Base-by-base conservation (phyloP, 768 basidiomycete genomes). In the Kwoniella sp. region DNA sequence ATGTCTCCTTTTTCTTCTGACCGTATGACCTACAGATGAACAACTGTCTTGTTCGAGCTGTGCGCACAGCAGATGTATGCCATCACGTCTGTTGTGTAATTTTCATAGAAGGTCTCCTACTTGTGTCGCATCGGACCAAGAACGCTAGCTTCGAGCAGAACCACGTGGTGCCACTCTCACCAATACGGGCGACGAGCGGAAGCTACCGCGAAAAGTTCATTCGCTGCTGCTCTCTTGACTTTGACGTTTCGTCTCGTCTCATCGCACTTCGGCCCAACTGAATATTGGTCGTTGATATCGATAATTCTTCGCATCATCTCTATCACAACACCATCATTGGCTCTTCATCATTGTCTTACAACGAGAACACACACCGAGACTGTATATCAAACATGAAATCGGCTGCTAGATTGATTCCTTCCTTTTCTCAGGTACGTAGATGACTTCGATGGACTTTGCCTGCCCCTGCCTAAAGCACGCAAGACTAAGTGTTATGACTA, bases 351-450 rank as follows among this genome's bases (percentile, higher is more conserved):
- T 51, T 28, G 50, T 23, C 23, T 23, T 25, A 25, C 20, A 25
- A 4, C 50, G 5, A 17, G 22, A 25, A 5, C 11, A 11, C 26
- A 51, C 20, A 8, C 26, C 23, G 50, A 4, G 23, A 45, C 50
- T n/a, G n/a, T n/a, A n/a, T n/a, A n/a, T n/a, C n/a, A n/a, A 28
- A 23, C 11, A 51, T 51, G 50, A 51, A 59, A 22, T 65, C 63
- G 22, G 63, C 63, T 2, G 29, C 63, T 1, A 15, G 63, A 48
- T 31, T 65, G 28, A 53, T 65, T 5, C 63, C 63, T 9, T 37
- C 63, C 22, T 29, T 65, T 9, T 37, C 63, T 3, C 63, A 65
- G 34, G 63, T 65, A 48, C n/a, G 63, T 23, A 22, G 3, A 11
- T 13, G 20, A 26, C 12, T 50, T 53, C 23, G 28, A 12, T 26